Percentiles rank a stretch among this genome's conserved stretches.
These are phyloP conservation scores for Leishmania lainsoni DNA, from an alignment of 208 protist genomes.

Conservation along the genomic window DNA sequence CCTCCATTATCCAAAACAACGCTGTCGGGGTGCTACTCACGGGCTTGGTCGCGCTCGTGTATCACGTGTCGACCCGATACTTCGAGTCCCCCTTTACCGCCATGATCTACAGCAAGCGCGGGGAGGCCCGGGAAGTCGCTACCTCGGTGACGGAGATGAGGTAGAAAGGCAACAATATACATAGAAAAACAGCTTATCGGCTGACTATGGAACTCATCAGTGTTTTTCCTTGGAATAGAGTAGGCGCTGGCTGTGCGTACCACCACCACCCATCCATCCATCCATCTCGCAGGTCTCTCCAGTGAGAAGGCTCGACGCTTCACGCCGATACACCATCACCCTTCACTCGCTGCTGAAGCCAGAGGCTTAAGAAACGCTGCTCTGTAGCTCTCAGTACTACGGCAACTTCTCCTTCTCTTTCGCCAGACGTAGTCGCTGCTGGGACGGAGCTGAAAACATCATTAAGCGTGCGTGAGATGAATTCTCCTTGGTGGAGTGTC, in stretches of 20 bases:
- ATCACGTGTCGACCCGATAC: slow-evolving; percentile 83
- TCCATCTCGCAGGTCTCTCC: neutral
- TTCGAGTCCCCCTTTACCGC: slow-evolving; percentile 92
- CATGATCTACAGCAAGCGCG: slow-evolving; percentile 78
- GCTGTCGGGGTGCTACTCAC: slow-evolving; percentile 80
- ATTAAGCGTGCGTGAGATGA: neutral
- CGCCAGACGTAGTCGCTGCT: neutral
- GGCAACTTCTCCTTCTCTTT: neutral
- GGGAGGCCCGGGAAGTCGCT: neutral
- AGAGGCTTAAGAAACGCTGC: no score
- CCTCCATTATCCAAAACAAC: slow-evolving; percentile 61
- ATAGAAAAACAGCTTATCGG: neutral
- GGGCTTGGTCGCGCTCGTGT: slow-evolving; percentile 77
- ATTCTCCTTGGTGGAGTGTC: neutral
- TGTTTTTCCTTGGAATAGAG: neutral
- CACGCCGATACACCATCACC: neutral
- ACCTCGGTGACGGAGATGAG: neutral
- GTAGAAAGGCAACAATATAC: no score
- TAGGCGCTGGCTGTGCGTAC: neutral
- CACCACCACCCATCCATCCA: neutral
- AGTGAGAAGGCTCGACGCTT: neutral
- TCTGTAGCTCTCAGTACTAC: neutral
- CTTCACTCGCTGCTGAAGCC: no score
- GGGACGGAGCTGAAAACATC: neutral
- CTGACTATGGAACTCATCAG: neutral